phyloP scores from a whole-genome alignment of 2,329 filamentous ascomycete genomes.

The Colletotrichum caudatum region DNA sequence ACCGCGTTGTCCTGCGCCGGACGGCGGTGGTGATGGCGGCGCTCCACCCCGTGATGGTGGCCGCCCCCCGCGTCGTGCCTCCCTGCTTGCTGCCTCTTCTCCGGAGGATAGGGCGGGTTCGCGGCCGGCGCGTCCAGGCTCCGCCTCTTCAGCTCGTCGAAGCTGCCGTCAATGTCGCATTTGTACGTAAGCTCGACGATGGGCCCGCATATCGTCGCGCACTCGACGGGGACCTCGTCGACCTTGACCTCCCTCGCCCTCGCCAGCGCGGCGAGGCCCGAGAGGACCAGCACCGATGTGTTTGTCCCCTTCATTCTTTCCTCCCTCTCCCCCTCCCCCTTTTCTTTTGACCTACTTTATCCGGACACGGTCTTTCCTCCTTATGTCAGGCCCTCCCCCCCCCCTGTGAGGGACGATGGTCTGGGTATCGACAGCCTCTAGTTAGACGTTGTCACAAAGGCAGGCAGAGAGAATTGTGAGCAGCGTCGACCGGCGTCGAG shows the following conservation, averaged over 20 bases:
- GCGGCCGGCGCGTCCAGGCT: constrained; percentile 21
- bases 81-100: not conserved
- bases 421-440: not conserved
- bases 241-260: constrained; percentile 50
- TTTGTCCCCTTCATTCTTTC: constrained; percentile 47
- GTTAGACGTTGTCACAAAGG: too few species aligned
- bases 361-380: not conserved
- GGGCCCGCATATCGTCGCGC: constrained; percentile 57
- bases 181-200: constrained; percentile 56
- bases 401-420: too few species aligned
- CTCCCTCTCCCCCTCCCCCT: not conserved
- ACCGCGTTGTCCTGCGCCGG: not conserved
- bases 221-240: constrained; percentile 54
- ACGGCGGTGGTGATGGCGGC: constrained; percentile 28
- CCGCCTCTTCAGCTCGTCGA: constrained; percentile 46
- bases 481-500: not conserved
- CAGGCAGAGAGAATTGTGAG: not conserved
- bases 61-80: not conserved
- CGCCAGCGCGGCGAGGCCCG: constrained; percentile 48
- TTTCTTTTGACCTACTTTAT: not conserved
- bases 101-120: not conserved
- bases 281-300: constrained; percentile 46
- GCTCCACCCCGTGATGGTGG: not conserved
- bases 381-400: not conserved
- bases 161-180: constrained; percentile 48